phyloP scores from a whole-genome alignment of 139 green algal genomes.

The Tetradesmus lagerheimii region DNA sequence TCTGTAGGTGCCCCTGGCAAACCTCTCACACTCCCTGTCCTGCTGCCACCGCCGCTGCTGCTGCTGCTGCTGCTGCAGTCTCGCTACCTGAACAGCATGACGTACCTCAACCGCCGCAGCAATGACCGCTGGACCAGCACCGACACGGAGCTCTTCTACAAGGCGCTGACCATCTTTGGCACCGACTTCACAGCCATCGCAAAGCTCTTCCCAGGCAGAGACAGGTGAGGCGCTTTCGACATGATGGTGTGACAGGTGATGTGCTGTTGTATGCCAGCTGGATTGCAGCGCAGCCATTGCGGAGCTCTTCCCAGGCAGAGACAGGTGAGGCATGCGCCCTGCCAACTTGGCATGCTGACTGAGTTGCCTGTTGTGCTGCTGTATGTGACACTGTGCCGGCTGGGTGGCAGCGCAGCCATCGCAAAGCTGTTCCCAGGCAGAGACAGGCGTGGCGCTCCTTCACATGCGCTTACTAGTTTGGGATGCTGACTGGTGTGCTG shows the following conservation, averaged over 20 bases:
- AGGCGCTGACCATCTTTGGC: conserved; percentile 76
- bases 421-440: conserved; percentile 41
- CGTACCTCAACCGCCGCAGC: conserved; percentile 28
- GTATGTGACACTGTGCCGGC: too few relatives aligned
- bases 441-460: too few relatives aligned
- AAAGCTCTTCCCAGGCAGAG: conserved; percentile 34
- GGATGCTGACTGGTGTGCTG: too few relatives aligned
- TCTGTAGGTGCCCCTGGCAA: background rate
- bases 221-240: background rate
- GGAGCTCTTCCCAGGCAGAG: conserved; percentile 33
- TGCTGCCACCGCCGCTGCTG: background rate
- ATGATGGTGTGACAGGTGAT: too few relatives aligned
- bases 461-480: too few relatives aligned
- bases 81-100: conserved; percentile 19
- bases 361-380: too few relatives aligned
- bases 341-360: too few relatives aligned
- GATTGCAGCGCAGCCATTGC: conserved; percentile 75
- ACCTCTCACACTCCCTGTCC: background rate
- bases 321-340: background rate
- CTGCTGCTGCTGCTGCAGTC: background rate
- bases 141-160: conserved; percentile 82
- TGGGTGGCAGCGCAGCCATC: too few relatives aligned
- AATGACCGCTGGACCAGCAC: conserved; percentile 73
- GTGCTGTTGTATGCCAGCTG: too few relatives aligned
- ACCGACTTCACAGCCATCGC: conserved; percentile 84